Conservation (phyloP, 805 yeast species). For the Henningerozyma blattae region DNA sequence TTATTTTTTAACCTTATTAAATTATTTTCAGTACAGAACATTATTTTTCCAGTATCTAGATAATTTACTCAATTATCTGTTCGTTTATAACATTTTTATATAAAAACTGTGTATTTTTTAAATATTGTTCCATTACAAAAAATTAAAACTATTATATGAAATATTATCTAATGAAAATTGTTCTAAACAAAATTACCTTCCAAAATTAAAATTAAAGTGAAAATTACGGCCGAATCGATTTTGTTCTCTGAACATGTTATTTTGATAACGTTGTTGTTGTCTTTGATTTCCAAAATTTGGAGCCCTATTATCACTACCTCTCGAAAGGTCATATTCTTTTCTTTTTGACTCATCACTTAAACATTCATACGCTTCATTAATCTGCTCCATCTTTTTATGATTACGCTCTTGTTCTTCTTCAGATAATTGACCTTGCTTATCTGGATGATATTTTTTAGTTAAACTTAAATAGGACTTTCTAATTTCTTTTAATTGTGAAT, state of each 20-base stretch:
- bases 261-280: not conserved
- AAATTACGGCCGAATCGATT: no score
- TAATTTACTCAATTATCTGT: no score
- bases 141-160: no score
- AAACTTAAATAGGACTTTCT: slow-evolving; percentile 71
- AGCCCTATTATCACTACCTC: slow-evolving; percentile 10
- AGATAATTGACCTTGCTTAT: slow-evolving; percentile 56
- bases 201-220: not conserved
- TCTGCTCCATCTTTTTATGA: slow-evolving; percentile 79
- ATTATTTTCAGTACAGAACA: no score
- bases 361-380: slow-evolving; percentile 86
- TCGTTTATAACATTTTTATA: no score
- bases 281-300: not conserved
- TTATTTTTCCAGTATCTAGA: no score
- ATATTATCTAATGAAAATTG: no score
- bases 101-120: no score
- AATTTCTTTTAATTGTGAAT: slow-evolving; percentile 61
- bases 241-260: no score
- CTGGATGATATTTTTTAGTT: slow-evolving; percentile 83
- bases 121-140: no score
- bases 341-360: slow-evolving; percentile 55
- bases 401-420: slow-evolving; percentile 56
- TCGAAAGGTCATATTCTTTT: slow-evolving; percentile 49
- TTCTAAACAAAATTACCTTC: no score
- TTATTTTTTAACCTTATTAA: no score